Evolutionary conservation across 176 grass and related monocot species (phyloP).

Genomic region (Bromus sterilis): DNA sequence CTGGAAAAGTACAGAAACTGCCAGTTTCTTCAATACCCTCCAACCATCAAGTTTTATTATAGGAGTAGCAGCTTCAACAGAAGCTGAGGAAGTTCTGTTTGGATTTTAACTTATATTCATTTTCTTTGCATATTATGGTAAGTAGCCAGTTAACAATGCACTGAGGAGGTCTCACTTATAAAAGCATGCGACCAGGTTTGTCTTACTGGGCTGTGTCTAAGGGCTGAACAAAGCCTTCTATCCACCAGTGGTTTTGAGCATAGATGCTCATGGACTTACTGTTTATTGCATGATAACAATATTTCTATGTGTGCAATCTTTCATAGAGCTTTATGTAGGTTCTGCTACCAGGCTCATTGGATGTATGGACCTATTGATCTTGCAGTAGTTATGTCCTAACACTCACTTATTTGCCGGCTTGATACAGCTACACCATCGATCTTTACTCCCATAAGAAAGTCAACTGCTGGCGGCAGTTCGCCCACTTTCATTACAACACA

Average conservation of each 20-base stretch:
- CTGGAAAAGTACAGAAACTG: background rate
- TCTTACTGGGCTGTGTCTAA: background rate
- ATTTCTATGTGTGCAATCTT: background rate
- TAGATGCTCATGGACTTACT: background rate
- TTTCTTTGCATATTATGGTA: background rate
- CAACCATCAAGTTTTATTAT: background rate
- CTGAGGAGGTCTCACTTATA: background rate
- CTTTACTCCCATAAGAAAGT: background rate
- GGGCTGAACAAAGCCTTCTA: background rate
- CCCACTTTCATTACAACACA: background rate
- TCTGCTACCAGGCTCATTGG: background rate
- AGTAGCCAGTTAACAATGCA: background rate
- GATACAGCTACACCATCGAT: background rate
- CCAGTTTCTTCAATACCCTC: background rate
- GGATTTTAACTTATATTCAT: constrained; percentile 8
- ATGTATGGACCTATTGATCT: background rate
- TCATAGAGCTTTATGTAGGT: background rate
- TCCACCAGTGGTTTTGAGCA: background rate
- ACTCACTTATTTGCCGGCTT: constrained; percentile 14
- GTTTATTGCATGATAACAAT: background rate
- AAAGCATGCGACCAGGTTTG: background rate
- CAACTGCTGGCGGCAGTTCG: background rate
- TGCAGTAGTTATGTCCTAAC: background rate
- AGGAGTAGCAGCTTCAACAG: background rate
- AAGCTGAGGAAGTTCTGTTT: background rate